Percentiles rank a stretch among this genome's conserved stretches.
Conservation (phyloP, 306 rosid genomes). For the Lablab purpureus region DNA sequence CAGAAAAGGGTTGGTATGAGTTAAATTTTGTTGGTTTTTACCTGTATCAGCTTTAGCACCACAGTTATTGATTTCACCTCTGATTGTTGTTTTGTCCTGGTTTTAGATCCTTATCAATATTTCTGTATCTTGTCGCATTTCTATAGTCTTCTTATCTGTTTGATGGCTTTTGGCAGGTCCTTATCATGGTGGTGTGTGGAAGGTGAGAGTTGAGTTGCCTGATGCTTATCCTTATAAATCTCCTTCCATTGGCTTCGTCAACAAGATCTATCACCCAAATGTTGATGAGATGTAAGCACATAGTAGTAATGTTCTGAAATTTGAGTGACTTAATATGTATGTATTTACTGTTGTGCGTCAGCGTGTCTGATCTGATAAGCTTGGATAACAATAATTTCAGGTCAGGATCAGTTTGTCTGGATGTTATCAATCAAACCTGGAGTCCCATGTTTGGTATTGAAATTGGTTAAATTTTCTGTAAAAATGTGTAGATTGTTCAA, state of each 20-base stretch:
- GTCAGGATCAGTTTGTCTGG: constrained; percentile 64
- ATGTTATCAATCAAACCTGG: constrained; percentile 66
- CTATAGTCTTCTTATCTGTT: constrained; percentile 38
- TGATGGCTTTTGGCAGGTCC: constrained; percentile 59
- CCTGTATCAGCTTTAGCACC: not conserved
- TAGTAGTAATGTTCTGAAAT: not conserved
- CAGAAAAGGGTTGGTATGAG: not conserved
- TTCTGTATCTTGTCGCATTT: not conserved
- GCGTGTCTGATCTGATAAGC: constrained; percentile 8
- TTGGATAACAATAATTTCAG: constrained; percentile 44
- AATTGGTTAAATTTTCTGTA: not conserved
- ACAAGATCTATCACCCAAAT: constrained; percentile 65
- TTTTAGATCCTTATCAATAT: constrained; percentile 33
- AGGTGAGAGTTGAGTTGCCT: constrained; percentile 60
- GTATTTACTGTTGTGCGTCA: not conserved
- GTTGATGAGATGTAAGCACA: constrained; percentile 61
- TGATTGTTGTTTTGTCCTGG: constrained; percentile 36
- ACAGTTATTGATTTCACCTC: constrained; percentile 35
- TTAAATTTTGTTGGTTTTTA: constrained; percentile 11
- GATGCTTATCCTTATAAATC: constrained; percentile 67
- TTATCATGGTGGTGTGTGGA: constrained; percentile 62
- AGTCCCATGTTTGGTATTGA: constrained; percentile 65
- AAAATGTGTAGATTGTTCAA: not conserved
- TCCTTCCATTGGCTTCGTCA: constrained; percentile 62
- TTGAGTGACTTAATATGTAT: constrained; percentile 10